These are phyloP conservation scores for Chrysoporthe austroafricana DNA, from an alignment of 2,329 filamentous ascomycete species.

Conservation along the genomic window DNA sequence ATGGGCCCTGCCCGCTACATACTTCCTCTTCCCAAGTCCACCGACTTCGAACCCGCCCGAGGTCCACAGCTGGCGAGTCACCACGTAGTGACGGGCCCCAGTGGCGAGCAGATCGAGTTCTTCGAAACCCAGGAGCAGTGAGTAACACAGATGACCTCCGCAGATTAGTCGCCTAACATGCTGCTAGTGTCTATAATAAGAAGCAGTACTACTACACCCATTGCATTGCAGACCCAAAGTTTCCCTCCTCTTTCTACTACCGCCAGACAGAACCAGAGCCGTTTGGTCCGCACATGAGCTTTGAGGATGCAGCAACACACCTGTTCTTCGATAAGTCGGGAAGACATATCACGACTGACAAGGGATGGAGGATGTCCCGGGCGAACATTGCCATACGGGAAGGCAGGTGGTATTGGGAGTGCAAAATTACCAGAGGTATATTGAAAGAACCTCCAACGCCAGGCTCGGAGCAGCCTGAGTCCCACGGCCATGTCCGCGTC, in stretches of 20 bases:
- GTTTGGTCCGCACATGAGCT: constrained; percentile 82
- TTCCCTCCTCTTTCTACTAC: constrained; percentile 86
- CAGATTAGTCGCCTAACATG: constrained; percentile 11
- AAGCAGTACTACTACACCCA: constrained; percentile 85
- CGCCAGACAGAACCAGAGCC: constrained; percentile 86
- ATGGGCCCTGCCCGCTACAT: constrained; percentile 63
- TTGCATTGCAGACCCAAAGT: constrained; percentile 86
- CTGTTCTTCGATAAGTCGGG: constrained; percentile 81
- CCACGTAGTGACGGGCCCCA: constrained; percentile 54
- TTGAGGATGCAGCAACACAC: constrained; percentile 86
- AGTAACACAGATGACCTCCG: constrained; percentile 35
- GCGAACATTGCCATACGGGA: constrained; percentile 90
- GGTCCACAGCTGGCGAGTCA: constrained; percentile 61
- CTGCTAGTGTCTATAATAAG: constrained; percentile 61
- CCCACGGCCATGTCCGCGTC: constrained; percentile 73
- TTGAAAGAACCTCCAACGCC: constrained; percentile 46
- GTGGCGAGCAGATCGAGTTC: constrained; percentile 59
- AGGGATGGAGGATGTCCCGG: constrained; percentile 88
- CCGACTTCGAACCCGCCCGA: constrained; percentile 64
- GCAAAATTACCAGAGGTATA: constrained; percentile 82
- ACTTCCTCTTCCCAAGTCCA: constrained; percentile 63
- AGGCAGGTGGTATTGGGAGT: constrained; percentile 93
- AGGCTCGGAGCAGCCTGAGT: constrained; percentile 48
- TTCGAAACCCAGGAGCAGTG: constrained; percentile 69
- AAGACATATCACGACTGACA: constrained; percentile 81